phyloP scores from a whole-genome alignment of 1,139 yeast species.

The Lodderomyces metapsilosis region DNA sequence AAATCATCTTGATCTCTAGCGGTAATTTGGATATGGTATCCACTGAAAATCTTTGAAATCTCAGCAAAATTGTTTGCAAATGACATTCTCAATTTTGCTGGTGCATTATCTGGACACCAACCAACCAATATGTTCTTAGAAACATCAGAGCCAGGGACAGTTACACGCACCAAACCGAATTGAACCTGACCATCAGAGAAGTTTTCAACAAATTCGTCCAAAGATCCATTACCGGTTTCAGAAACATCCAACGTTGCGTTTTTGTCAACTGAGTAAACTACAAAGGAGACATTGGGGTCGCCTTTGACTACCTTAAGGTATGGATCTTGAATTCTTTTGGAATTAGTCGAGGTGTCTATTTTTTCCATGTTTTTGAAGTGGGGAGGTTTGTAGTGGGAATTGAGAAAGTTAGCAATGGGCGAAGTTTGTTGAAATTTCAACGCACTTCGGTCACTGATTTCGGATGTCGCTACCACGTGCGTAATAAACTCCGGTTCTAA shows the following conservation, averaged over 20 bases:
- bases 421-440: not conserved
- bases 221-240: slow-evolving; percentile 59
- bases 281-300: slow-evolving; percentile 54
- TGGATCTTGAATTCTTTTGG: slow-evolving; percentile 59
- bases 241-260: slow-evolving; percentile 57
- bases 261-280: slow-evolving; percentile 61
- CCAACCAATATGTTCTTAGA: slow-evolving; percentile 82
- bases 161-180: slow-evolving; percentile 85
- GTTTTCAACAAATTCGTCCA: slow-evolving; percentile 74
- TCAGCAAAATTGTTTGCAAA: slow-evolving; percentile 76
- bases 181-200: slow-evolving; percentile 89
- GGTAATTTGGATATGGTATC: slow-evolving; percentile 93
- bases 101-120: slow-evolving; percentile 92
- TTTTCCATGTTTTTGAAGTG: slow-evolving; percentile 43
- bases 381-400: not conserved
- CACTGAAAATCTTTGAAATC: slow-evolving; percentile 64
- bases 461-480: slow-evolving; percentile 2
- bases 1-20: slow-evolving; percentile 94
- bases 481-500: not conserved
- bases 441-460: slow-evolving; percentile 1
- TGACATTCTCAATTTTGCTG: slow-evolving; percentile 68
- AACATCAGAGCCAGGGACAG: slow-evolving; percentile 87
- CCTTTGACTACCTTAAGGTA: slow-evolving; percentile 67
- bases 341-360: slow-evolving; percentile 55
- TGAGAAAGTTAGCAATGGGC: not conserved